Evolutionary conservation across 306 rosid species (phyloP).

Genomic region (Inga laurina): DNA sequence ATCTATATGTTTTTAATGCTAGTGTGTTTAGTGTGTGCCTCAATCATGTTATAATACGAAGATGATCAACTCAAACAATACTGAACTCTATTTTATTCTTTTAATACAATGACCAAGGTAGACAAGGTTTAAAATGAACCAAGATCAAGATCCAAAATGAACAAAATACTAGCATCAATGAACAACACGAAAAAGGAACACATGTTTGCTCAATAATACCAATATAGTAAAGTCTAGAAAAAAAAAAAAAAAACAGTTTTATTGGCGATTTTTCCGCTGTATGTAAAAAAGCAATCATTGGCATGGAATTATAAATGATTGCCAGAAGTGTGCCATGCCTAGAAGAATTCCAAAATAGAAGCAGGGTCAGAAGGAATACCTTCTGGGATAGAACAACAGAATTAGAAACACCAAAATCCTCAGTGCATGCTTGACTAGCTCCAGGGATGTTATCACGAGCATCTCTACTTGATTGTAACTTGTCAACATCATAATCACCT

Average conservation of each 20-base stretch:
- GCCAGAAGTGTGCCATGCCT: neutral
- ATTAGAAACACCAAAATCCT: constrained; percentile 29
- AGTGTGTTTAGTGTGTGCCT: neutral
- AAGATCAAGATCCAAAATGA: neutral
- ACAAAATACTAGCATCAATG: neutral
- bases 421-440: constrained; percentile 18
- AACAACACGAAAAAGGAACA: neutral
- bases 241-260: neutral
- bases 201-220: neutral
- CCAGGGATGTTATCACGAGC: constrained; percentile 25
- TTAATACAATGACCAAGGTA: neutral
- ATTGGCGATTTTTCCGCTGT: neutral
- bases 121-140: neutral
- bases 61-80: neutral
- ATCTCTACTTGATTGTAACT: constrained; percentile 34
- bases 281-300: neutral
- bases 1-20: neutral
- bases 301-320: constrained; percentile 17
- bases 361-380: constrained; percentile 41
- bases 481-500: constrained; percentile 38
- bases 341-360: constrained; percentile 20
- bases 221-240: neutral
- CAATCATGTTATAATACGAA: constrained; percentile 4
- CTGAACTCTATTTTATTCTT: neutral
- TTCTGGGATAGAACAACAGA: constrained; percentile 37